Conservation (phyloP, 2,329 filamentous ascomycete species). For the Botryotinia calthae region DNA sequence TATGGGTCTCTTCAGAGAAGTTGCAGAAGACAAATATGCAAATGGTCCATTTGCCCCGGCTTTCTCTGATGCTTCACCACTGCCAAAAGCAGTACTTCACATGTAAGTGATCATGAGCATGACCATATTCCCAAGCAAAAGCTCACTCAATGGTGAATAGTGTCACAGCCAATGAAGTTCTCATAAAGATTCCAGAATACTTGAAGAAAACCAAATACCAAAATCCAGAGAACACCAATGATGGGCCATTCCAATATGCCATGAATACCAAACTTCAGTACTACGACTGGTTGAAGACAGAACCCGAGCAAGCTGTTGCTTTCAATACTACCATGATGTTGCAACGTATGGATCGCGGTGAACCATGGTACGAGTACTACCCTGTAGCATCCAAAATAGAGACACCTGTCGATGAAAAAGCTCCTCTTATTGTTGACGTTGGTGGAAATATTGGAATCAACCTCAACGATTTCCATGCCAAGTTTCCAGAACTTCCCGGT, state of each 20-base stretch:
- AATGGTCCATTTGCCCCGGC: background rate
- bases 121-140: background rate
- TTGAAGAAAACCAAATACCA: constrained; percentile 15
- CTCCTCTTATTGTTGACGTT: constrained; percentile 21
- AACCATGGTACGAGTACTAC: constrained; percentile 18
- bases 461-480: constrained; percentile 9
- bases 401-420: background rate
- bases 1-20: constrained; percentile 10
- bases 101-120: background rate
- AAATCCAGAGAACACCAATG: constrained; percentile 16
- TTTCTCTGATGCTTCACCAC: constrained; percentile 5
- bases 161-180: background rate
- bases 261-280: constrained; percentile 10
- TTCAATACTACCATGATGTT: constrained; percentile 19
- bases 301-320: constrained; percentile 7
- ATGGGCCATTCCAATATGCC: constrained; percentile 18
- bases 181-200: constrained; percentile 18
- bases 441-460: constrained; percentile 23
- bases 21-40: constrained; percentile 8
- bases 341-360: constrained; percentile 14
- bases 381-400: background rate
- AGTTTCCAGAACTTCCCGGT: constrained; percentile 20
- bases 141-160: background rate
- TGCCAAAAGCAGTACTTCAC: constrained; percentile 9
- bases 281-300: constrained; percentile 18